These are phyloP conservation scores for Ceratocystis colombiana DNA, from an alignment of 2,329 filamentous ascomycete species.

Conservation along the genomic window DNA sequence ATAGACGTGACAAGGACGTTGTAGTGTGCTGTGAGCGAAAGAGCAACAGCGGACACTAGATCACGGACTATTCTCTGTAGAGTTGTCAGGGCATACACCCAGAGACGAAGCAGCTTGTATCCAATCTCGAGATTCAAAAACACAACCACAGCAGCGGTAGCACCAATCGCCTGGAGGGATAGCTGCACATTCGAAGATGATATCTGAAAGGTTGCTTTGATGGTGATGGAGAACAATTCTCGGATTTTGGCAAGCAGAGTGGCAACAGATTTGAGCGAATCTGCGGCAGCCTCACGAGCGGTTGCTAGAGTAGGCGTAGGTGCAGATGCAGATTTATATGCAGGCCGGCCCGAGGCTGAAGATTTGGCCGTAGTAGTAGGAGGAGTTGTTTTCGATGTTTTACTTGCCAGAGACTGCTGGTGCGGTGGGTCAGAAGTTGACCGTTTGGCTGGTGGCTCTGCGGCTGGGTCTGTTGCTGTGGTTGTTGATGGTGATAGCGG, in stretches of 20 bases:
- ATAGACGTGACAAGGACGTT: neutral
- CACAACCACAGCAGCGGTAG: slow-evolving; percentile 23
- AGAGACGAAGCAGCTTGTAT: slow-evolving; percentile 24
- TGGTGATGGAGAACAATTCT: slow-evolving; percentile 19
- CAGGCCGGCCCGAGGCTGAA: slow-evolving; percentile 6
- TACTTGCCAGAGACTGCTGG: neutral
- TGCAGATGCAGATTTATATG: neutral
- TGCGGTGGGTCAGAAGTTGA: neutral
- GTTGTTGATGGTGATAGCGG: neutral
- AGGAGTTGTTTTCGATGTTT: neutral
- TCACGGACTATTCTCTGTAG: slow-evolving; percentile 23
- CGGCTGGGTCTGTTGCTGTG: slow-evolving; percentile 17
- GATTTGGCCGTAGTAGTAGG: neutral
- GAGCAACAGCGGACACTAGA: slow-evolving; percentile 17
- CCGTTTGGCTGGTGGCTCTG: neutral
- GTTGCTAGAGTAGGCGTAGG: slow-evolving; percentile 9
- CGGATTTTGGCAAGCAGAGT: slow-evolving; percentile 22
- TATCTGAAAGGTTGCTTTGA: slow-evolving; percentile 25
- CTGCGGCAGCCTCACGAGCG: slow-evolving; percentile 17
- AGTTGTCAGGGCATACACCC: slow-evolving; percentile 23
- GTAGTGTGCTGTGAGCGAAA: slow-evolving; percentile 20
- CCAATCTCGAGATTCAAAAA: slow-evolving; percentile 25
- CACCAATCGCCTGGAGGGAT: slow-evolving; percentile 20
- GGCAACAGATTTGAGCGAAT: slow-evolving; percentile 20
- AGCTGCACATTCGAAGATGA: slow-evolving; percentile 25